Evolutionary conservation across 352 stramenopile species (phyloP), one percentile per base, ranked within the genome.

Genomic region (Phytophthora fragariae): DNA sequence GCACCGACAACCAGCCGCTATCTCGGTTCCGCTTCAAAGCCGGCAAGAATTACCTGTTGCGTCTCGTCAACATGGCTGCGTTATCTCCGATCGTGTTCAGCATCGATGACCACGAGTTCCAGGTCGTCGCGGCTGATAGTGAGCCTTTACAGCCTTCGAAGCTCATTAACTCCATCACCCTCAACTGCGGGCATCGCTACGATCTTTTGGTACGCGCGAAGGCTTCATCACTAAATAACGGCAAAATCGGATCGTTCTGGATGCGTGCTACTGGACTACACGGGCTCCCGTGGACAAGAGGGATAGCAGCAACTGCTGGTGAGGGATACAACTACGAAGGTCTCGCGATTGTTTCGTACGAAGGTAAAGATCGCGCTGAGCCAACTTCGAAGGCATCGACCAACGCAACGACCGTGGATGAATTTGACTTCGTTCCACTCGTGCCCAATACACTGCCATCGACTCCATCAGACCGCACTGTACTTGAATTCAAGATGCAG

Each of bases 161-260:
- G 1, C 37, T 57, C 12, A 63, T 75, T 24, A 79, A 61, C 39
- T 65, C 55, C 2, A 7, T 78, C 27, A 47, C 19, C 2, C 61
- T 75, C 17, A 79, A 79, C 8, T 47, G 37, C n/a, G 72, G 67
- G 9, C 72, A 79, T n/a, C 72, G 72, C 7, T 79, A 76, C 49
- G 72, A 79, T 44, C 12, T 76, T 17, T 27, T 79, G 9, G 62
- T 73, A 17, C 33, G 70, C 15, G 62, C 72, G n/a, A 63, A 71
- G 31, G 5, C 41, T 21, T 50, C 41, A 19, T 19, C 41, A 44
- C 21, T 56, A 9, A 6, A 29, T 29, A 37, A 59, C 8, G 46
- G 24, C 14, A 29, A 35, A 1, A 68, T 61, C 21, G 56, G 44
- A 4, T 66, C 61, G 1, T 73, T 70, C 27, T 80, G 73, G 68